Evolutionary conservation across 768 basidiomycete species (phyloP).

Genomic region (Exidia glandulosa): DNA sequence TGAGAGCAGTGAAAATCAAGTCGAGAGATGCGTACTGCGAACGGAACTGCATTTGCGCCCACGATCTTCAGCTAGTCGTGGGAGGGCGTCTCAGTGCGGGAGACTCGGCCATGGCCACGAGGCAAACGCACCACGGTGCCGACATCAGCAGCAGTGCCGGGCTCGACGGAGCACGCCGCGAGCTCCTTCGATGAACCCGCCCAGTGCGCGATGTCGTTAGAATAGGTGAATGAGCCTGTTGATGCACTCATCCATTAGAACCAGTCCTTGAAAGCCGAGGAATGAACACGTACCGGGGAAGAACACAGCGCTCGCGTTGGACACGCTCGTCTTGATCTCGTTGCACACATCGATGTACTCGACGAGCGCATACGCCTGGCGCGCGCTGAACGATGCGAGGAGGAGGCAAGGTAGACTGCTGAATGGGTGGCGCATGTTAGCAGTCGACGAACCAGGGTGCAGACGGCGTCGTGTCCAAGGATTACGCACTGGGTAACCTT

Average conservation of each 20-base stretch:
- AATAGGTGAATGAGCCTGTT: conserved; percentile 4
- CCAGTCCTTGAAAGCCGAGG: background rate
- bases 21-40: conserved; percentile 13
- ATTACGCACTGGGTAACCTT: too few species aligned
- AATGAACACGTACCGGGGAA: conserved; percentile 5
- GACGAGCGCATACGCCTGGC: background rate
- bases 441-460: too few species aligned
- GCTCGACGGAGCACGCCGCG: conserved; percentile 12
- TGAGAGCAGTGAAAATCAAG: background rate
- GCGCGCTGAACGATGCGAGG: too few species aligned
- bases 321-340: background rate
- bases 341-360: background rate
- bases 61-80: conserved; percentile 6
- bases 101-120: too few species aligned
- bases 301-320: conserved; percentile 4
- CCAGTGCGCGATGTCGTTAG: conserved; percentile 6
- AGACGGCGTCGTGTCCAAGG: too few species aligned
- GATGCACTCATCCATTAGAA: background rate
- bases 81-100: background rate
- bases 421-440: too few species aligned
- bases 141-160: conserved; percentile 10
- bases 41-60: conserved; percentile 8
- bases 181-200: conserved; percentile 2
- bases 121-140: conserved; percentile 6
- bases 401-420: too few species aligned